Evolutionary conservation across 345 rosid species (phyloP), one percentile per base, ranked within the genome.

Genomic region (thale cress (Arabidopsis thaliana)): DNA sequence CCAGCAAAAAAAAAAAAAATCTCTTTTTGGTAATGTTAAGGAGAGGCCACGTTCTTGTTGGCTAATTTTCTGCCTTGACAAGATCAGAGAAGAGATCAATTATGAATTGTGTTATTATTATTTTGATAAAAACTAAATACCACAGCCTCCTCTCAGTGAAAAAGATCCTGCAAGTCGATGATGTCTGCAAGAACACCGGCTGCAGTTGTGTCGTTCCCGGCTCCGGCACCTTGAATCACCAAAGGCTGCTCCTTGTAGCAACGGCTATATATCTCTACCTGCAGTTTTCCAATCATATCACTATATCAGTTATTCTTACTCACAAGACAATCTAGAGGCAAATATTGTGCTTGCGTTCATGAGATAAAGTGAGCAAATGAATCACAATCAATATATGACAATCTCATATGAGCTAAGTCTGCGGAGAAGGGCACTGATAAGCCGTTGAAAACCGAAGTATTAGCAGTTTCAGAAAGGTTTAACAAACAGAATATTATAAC

Each of bases 151-250:
- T 77, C 53, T 71, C 67, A 86, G 64, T 83, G 80, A 73, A 94
- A 91, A 28, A 88, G 81, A 82, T 94, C 97, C 82, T 91, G 97
- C 74, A 94, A 55, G 71, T 91, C 98, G 67, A 94, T 83, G 59
- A 91, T 86, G 85, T 91, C 97, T 3, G 97, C 91, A 37, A 93
- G 96, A 63, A 89, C 91, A 41, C 97, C 98, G 8, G 98, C 95
- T 4, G 96, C 98, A 25, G 98, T 94, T 0, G 95, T 91, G 62
- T 91, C 97, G 42, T 94, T 94, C 13, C 98, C 98, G 3, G 98
- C 97, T 79, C 97, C 98, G 1, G 97, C 97, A 34, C 97, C 98
- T 87, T 93, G 98, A 81, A 91, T 89, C 72, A 91, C 98, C 75
- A 91, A 68, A 2, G 97, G 96, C 71, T 87, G 90, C 80, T 84